Evolutionary conservation across 192 early-diverging fungal species (phyloP).

Genomic region (Coemansia sp.): DNA sequence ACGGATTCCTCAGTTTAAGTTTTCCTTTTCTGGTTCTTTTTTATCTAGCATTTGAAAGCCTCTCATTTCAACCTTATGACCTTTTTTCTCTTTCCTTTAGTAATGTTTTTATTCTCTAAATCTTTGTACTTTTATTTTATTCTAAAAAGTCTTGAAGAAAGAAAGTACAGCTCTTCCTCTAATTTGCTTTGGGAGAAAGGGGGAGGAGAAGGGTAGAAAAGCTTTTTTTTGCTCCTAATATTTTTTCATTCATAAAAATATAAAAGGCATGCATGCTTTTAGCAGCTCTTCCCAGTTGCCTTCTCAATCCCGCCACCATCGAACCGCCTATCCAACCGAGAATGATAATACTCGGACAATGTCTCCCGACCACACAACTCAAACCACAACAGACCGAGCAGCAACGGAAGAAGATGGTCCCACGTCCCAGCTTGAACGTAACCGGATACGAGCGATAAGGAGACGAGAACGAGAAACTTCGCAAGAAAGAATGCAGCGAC

Average conservation of each 20-base stretch:
- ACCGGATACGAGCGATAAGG: conserved; percentile 19
- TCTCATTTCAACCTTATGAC: neutral
- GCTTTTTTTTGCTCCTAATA: neutral
- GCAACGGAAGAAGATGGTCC: neutral
- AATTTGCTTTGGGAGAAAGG: no score
- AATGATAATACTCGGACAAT: neutral
- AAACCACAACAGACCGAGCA: no score
- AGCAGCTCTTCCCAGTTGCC: neutral
- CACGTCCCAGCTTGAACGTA: conserved; percentile 9
- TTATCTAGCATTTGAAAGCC: neutral
- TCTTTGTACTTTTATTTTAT: neutral
- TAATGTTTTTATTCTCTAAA: neutral
- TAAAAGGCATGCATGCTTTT: neutral
- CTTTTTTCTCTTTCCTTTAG: neutral
- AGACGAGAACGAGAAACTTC: conserved; percentile 31
- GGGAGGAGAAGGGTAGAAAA: neutral
- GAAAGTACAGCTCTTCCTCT: neutral
- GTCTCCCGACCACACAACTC: no score
- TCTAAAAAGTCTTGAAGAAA: neutral
- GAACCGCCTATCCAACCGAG: neutral
- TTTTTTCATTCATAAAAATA: no score
- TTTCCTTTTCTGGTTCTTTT: neutral
- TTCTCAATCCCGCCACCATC: neutral
- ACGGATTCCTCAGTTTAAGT: neutral
- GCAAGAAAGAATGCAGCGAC: conserved; percentile 14